A percentile compares a stretch with the other conserved stretches of the same genome.
Evolutionary conservation across 306 rosid species (phyloP).

Genomic region (Spatholobus suberectus): DNA sequence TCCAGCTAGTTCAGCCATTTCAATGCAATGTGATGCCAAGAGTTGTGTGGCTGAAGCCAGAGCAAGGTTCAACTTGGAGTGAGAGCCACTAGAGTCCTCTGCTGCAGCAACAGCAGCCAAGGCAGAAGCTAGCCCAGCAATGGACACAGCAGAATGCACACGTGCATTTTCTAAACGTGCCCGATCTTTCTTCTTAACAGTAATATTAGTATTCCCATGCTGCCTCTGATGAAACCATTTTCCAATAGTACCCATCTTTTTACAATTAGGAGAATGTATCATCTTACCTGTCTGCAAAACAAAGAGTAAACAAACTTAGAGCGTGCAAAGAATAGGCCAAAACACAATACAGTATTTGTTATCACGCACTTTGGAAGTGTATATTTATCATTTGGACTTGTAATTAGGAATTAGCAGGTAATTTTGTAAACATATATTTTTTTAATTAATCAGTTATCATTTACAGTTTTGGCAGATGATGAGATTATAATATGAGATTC

Average conservation of each 20-base stretch:
- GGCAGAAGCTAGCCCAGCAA: slow-evolving; percentile 87
- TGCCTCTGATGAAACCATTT: slow-evolving; percentile 88
- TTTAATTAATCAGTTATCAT: not conserved
- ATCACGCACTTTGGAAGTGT: not conserved
- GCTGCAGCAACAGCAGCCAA: slow-evolving; percentile 72
- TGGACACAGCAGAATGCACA: slow-evolving; percentile 78
- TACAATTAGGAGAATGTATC: slow-evolving; percentile 37
- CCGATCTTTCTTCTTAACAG: slow-evolving; percentile 69
- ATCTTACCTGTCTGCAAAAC: slow-evolving; percentile 58
- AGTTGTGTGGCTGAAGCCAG: slow-evolving; percentile 82
- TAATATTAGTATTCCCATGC: slow-evolving; percentile 23
- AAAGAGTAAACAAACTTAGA: slow-evolving; percentile 12
- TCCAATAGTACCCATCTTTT: slow-evolving; percentile 62
- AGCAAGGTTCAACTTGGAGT: slow-evolving; percentile 66
- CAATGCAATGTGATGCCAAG: slow-evolving; percentile 84
- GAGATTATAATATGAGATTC: not conserved
- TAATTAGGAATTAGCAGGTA: not conserved
- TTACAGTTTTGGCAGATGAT: not conserved
- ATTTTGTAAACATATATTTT: not conserved
- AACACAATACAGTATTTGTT: not conserved
- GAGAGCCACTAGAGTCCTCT: slow-evolving; percentile 52
- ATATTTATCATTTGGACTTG: too few relatives aligned
- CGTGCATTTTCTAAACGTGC: slow-evolving; percentile 69
- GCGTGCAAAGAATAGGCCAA: not conserved
- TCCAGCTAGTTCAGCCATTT: slow-evolving; percentile 78